Evolutionary conservation across 768 basidiomycete genomes (phyloP).

Genomic region (Fibroporia radiculosa): DNA sequence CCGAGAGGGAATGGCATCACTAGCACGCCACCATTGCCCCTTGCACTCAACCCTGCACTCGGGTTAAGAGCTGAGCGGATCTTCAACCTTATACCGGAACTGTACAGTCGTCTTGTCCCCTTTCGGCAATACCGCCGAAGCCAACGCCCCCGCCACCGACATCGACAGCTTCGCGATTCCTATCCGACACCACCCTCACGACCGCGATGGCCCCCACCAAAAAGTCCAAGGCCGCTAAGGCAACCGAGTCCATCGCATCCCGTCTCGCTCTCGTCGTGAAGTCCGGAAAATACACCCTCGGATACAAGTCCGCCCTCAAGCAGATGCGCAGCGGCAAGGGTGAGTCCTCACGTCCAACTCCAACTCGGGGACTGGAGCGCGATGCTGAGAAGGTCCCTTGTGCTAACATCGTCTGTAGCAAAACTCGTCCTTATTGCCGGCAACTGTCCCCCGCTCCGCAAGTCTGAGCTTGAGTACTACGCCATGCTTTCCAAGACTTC

Average conservation of each 20-base stretch:
- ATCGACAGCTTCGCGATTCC: conserved; percentile 7
- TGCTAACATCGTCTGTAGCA: conserved; percentile 65
- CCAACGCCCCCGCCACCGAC: conserved; percentile 12
- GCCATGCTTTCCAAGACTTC: conserved; percentile 99
- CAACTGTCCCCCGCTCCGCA: conserved; percentile 98
- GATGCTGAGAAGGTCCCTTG: conserved; percentile 99
- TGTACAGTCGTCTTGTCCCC: conserved; percentile 20
- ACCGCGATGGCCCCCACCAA: conserved; percentile 84
- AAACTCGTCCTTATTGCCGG: conserved; percentile 98
- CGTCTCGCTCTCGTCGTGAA: conserved; percentile 95
- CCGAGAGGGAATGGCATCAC: not conserved
- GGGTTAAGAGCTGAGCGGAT: conserved; percentile 15
- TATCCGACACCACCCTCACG: conserved; percentile 11
- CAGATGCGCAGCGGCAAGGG: conserved; percentile 98
- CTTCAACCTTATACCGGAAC: conserved; percentile 20
- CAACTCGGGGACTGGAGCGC: conserved; percentile 91
- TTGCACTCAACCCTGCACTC: conserved; percentile 9
- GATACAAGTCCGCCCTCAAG: conserved; percentile 98
- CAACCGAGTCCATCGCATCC: conserved; percentile 87
- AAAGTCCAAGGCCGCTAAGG: conserved; percentile 92
- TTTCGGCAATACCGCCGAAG: conserved; percentile 2
- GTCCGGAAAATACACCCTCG: conserved; percentile 95
- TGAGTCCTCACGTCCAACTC: conserved; percentile 42
- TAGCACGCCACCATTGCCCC: conserved; percentile 11
- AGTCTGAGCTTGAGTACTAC: conserved; percentile 99